Evolutionary conservation across 768 basidiomycete genomes (phyloP).

Genomic region (Termitomyces eurrhizus): DNA sequence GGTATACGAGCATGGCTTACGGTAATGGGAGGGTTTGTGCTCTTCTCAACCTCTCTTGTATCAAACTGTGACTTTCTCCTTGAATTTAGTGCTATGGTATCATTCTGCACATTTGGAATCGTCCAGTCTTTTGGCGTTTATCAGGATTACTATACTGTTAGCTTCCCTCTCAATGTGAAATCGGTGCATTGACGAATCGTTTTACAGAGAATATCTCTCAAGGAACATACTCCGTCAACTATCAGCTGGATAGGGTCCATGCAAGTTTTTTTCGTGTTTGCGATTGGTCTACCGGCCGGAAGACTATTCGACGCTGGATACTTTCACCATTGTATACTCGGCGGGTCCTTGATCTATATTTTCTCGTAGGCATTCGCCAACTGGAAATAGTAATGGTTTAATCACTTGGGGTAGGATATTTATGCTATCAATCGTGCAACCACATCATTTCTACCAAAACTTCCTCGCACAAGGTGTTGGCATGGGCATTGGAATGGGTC

Average conservation of each 20-base stretch:
- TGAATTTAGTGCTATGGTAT: constrained; percentile 31
- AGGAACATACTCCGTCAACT: constrained; percentile 35
- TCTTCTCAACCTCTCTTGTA: constrained; percentile 1
- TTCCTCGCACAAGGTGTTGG: constrained; percentile 55
- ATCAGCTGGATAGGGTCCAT: constrained; percentile 50
- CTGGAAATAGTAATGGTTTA: neutral
- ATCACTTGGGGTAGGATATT: constrained; percentile 31
- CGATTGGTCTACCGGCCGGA: constrained; percentile 40
- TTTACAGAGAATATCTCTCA: constrained; percentile 31
- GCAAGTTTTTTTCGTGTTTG: constrained; percentile 47
- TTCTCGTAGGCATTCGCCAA: constrained; percentile 32
- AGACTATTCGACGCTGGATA: constrained; percentile 47
- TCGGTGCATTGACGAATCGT: neutral
- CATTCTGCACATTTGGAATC: constrained; percentile 47
- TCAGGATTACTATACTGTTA: constrained; percentile 48
- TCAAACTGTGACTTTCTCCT: neutral
- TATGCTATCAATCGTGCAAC: constrained; percentile 46
- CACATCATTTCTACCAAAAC: constrained; percentile 46
- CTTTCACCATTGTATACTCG: constrained; percentile 38
- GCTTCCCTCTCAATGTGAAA: neutral
- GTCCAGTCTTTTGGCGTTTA: constrained; percentile 50
- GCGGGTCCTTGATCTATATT: constrained; percentile 36
- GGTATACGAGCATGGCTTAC: constrained; percentile 42
- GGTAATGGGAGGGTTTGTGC: constrained; percentile 41
- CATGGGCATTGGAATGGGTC: constrained; percentile 52